phyloP scores from a whole-genome alignment of 192 early-diverging fungal genomes.

The Neocallimastix lanati region DNA sequence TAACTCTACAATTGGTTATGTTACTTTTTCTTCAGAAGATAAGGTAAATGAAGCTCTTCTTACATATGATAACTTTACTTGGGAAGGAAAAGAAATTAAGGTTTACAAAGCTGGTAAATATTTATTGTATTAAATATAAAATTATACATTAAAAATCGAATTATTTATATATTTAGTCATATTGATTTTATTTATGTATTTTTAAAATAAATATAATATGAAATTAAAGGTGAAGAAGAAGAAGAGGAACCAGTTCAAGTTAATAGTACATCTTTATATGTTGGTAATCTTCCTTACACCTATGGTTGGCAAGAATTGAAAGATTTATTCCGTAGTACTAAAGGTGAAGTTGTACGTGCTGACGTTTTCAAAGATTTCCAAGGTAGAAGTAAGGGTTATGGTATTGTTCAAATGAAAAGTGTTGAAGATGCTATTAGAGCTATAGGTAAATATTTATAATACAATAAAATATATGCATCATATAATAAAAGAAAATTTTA shows the following conservation, averaged over 20 bases:
- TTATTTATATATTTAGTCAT: too few relatives aligned
- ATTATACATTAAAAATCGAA: too few relatives aligned
- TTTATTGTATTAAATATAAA: too few relatives aligned
- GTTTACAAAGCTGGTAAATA: background rate
- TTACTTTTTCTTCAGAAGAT: background rate
- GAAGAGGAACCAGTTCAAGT: background rate
- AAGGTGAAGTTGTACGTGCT: background rate
- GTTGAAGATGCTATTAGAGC: conserved; percentile 1
- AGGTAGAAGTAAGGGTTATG: conserved; percentile 2
- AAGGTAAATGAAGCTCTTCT: background rate
- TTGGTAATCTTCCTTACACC: conserved; percentile 61
- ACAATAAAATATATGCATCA: too few relatives aligned
- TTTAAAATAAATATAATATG: too few relatives aligned
- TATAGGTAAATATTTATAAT: background rate
- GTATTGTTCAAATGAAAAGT: conserved; percentile 1
- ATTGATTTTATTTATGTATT: too few relatives aligned
- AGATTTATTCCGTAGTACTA: background rate
- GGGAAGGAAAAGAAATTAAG: background rate
- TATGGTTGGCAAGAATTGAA: conserved; percentile 61
- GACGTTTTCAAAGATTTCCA: background rate
- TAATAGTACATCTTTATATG: conserved; percentile 16
- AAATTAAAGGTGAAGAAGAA: background rate
- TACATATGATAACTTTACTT: background rate
- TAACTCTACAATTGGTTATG: background rate
- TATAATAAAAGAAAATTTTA: too few relatives aligned